Evolutionary conservation across 2,329 filamentous ascomycete genomes (phyloP).

Genomic region (Colletotrichum tamarilloi): DNA sequence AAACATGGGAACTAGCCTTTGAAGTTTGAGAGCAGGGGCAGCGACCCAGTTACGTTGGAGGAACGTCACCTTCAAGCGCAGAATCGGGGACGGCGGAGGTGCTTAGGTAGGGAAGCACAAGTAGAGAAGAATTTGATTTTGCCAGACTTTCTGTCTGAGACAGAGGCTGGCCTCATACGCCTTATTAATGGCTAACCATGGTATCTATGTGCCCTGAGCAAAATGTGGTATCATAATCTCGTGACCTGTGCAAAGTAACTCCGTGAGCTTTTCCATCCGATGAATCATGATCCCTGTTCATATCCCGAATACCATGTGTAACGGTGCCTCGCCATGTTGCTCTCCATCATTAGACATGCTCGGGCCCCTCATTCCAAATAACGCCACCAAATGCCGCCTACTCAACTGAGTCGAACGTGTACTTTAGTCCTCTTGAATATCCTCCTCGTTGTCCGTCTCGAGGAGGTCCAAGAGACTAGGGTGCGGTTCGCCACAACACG

Average conservation of each 20-base stretch:
- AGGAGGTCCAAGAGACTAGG: slow-evolving; percentile 47
- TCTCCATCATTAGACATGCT: background rate
- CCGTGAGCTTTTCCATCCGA: slow-evolving; percentile 21
- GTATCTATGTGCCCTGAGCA: slow-evolving; percentile 30
- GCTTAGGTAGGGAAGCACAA: no score
- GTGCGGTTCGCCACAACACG: slow-evolving; percentile 53
- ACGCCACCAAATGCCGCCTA: background rate
- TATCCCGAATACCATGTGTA: background rate
- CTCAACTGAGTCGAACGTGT: background rate
- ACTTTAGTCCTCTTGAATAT: background rate
- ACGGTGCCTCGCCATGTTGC: background rate
- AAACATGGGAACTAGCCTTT: background rate
- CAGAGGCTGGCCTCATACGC: background rate
- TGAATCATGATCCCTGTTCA: background rate
- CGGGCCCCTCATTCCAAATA: background rate
- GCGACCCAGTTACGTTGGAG: background rate
- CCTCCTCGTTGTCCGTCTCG: slow-evolving; percentile 39
- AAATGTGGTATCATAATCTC: slow-evolving; percentile 32
- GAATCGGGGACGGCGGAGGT: background rate
- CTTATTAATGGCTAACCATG: slow-evolving; percentile 13
- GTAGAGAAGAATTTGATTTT: no score
- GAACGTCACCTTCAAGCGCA: background rate
- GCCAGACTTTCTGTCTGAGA: background rate
- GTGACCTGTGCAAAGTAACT: slow-evolving; percentile 18
- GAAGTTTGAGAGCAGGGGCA: background rate